Evolutionary conservation across 768 basidiomycete genomes (phyloP).

Genomic region (Boletus vinaceobasis): DNA sequence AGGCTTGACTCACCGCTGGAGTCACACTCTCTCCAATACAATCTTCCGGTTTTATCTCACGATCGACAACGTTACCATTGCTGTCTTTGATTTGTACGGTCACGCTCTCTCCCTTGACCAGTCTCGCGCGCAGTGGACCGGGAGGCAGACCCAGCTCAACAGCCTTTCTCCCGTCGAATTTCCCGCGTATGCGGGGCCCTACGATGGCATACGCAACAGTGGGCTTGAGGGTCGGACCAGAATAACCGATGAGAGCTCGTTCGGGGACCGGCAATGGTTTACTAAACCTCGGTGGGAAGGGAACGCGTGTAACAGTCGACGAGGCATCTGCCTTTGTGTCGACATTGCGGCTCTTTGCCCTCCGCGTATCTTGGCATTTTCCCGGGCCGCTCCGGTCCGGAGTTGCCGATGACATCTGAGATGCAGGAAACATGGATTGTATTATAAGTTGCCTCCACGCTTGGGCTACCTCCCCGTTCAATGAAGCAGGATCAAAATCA

Average conservation of each 20-base stretch:
- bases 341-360: constrained; percentile 3
- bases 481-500: constrained; percentile 27
- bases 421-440: constrained; percentile 59
- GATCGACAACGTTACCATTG: constrained; percentile 39
- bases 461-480: constrained; percentile 46
- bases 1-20: constrained; percentile 39
- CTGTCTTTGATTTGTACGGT: constrained; percentile 50
- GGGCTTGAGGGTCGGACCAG: constrained; percentile 25
- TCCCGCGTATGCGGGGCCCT: constrained; percentile 55
- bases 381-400: constrained; percentile 7
- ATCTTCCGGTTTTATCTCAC: constrained; percentile 59
- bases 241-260: constrained; percentile 10
- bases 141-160: constrained; percentile 56
- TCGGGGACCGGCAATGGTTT: constrained; percentile 25
- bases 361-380: constrained; percentile 10
- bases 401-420: constrained; percentile 13
- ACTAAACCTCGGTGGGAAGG: constrained; percentile 16
- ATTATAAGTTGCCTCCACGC: constrained; percentile 54
- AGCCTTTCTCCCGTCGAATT: constrained; percentile 71
- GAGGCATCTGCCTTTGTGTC: neutral
- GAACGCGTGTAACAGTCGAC: constrained; percentile 7
- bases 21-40: constrained; percentile 51
- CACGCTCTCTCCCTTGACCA: constrained; percentile 66
- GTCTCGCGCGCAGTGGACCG: constrained; percentile 53
- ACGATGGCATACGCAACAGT: constrained; percentile 50